Evolutionary conservation across 345 rosid genomes (phyloP), one percentile per base, ranked within the genome.

Genomic region (Salix koriyanagi): DNA sequence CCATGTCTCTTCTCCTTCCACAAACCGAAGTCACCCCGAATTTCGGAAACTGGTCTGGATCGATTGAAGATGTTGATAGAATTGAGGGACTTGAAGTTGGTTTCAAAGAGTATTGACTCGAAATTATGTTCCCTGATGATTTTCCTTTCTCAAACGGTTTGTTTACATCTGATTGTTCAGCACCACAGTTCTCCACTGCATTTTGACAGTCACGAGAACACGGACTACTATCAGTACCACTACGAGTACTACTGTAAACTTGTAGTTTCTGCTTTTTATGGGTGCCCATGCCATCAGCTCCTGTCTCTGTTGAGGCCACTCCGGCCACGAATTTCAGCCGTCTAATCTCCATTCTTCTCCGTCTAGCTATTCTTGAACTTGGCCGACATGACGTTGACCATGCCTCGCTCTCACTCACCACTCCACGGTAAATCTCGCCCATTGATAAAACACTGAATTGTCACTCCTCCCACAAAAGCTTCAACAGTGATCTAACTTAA

Each of bases 1-100:
- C 98, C 97, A 94, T 94, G 34, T 90, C 97, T 81, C 97, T 84
- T 66, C 97, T 84, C 71, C 96, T 83, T 9, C 98, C 98, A 68
- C 97, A 91, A 4, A 91, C 91, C 0, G 95, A 92, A 37, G 97
- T 80, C 48, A 83, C 81, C 32, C 98, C 98, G 81, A 80, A 92
- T 79, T 86, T 90, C 3, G 91, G 94, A 42, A 77, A 39, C 11
- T 62, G 42, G 1, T 72, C 65, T 2, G 7, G n/a, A 67, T 72
- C 42, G 23, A 54, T 5, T 1, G 5, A 5, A 19, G 34, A 25
- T 14, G 70, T 8, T 7, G 46, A 25, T 30, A 54, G 36, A 44
- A 34, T 14, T 0, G 78, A 13, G 1, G 66, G 75, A 4, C 25
- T 70, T 4, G 42, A 36, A n/a, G 76, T 5, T 4, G 76, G 66